phyloP scores from a whole-genome alignment of 2,329 filamentous ascomycete species.

The Pseudogymnoascus sp. region DNA sequence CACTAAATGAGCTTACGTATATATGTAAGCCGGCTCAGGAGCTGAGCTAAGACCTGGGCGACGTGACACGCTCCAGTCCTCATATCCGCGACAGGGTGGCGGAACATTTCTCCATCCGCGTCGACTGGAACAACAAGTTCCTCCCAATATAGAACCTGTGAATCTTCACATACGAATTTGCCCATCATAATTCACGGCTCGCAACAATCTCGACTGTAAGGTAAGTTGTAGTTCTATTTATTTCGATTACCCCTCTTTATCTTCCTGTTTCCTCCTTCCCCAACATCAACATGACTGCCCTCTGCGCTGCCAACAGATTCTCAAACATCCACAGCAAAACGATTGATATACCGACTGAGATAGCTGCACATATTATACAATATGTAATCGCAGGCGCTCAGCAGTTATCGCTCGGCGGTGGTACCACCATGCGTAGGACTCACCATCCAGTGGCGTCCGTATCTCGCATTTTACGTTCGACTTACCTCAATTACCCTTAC shows the following conservation, averaged over 20 bases:
- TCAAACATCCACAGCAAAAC: background rate
- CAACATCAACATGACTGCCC: background rate
- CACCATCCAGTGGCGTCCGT: constrained; percentile 9
- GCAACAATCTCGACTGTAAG: background rate
- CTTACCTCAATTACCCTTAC: background rate
- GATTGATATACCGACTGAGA: constrained; percentile 6
- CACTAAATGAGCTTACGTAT: no score
- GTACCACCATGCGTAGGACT: constrained; percentile 1
- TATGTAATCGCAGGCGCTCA: no score
- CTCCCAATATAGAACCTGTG: background rate
- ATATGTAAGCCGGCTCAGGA: no score
- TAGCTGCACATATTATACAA: no score
- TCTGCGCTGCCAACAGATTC: background rate
- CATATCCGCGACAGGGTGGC: background rate
- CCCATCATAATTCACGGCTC: constrained; percentile 1
- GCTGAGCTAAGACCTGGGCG: no score
- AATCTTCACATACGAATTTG: background rate
- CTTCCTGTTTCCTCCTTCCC: background rate
- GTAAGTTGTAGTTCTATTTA: background rate
- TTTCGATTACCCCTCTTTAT: background rate
- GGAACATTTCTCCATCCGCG: background rate
- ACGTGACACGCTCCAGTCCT: no score
- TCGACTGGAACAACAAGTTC: background rate
- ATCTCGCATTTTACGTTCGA: background rate
- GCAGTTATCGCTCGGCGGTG: background rate